Base-by-base conservation (phyloP, 805 yeast genomes). In the Metschnikowia chrysomelidarum region DNA sequence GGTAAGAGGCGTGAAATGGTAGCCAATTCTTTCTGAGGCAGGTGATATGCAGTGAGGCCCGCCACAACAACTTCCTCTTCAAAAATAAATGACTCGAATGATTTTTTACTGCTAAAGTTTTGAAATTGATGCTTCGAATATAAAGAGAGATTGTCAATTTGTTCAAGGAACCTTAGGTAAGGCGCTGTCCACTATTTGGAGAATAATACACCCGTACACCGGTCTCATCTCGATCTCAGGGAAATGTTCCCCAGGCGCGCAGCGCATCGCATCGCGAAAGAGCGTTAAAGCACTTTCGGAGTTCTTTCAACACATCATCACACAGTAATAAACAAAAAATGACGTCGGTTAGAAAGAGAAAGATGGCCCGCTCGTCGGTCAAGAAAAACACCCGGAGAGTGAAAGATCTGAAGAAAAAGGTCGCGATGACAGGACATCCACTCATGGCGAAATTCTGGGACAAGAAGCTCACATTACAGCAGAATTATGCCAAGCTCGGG, bases 391-490 rank as follows among this genome's bases (percentile, higher is more conserved):
- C 93, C 19, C 75, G 93, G 58, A 72, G 80, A 46, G 58, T 57
- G 31, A 87, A 87, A 56, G 89, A 84, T 53, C 78, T 75, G 51
- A 81, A 79, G 49, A 75, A 83, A 55, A 72, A 80, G 47, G 66
- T 81, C 40, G 78, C 78, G 42, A 76, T 85, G 20, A 71, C 71
- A 30, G 71, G 85, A 0, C 87, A 87, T 54, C 85, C 95, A 2
- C 76, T 93, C 44, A 84, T 93, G 44, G 94, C 87, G 4, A 85
- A 78, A 21, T 75, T 88, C 59, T 93, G 98, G 98, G 96, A 93
- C 61, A 75, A 79, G 40, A 73, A 75, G 9, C 69, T 82, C 38
- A 89, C 98, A 0, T 64, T 89, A 41, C 72, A 78, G 34, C 98
- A 93, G 57, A 93, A 93, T 59, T 91, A 93, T 63, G 80, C 81